Conservation (phyloP, 1,139 yeast genomes). For the Candida sanyaensis region DNA sequence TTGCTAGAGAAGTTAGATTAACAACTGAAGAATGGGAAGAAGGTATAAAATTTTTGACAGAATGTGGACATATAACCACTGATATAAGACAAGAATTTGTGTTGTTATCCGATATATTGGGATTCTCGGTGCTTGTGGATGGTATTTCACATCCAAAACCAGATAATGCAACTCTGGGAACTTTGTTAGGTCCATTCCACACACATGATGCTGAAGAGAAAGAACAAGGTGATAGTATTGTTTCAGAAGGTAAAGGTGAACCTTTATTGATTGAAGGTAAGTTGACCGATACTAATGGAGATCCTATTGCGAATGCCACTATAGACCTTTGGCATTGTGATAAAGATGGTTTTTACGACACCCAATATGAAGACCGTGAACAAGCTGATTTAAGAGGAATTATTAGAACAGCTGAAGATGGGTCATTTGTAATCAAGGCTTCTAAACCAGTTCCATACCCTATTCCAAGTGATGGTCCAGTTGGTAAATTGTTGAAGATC, state of each 20-base stretch:
- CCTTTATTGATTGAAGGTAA: constrained; percentile 22
- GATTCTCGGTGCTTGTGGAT: constrained; percentile 33
- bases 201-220: constrained; percentile 31
- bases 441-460: constrained; percentile 38
- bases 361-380: constrained; percentile 25
- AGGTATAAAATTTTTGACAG: constrained; percentile 28
- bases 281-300: constrained; percentile 25
- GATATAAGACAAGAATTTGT: constrained; percentile 34
- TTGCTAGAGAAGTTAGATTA: constrained; percentile 32
- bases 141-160: constrained; percentile 33
- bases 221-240: constrained; percentile 26
- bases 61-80: constrained; percentile 29
- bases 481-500: constrained; percentile 28
- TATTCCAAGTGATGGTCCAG: constrained; percentile 43
- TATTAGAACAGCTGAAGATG: constrained; percentile 26
- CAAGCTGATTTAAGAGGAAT: constrained; percentile 35
- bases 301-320: constrained; percentile 27
- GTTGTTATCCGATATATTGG: constrained; percentile 29
- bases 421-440: constrained; percentile 28
- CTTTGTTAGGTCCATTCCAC: constrained; percentile 35
- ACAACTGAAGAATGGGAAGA: constrained; percentile 33
- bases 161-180: constrained; percentile 28
- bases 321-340: constrained; percentile 42
- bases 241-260: constrained; percentile 32
- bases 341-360: constrained; percentile 38